Evolutionary conservation across 768 basidiomycete species (phyloP).

Genomic region (Glaciozyma martinii): DNA sequence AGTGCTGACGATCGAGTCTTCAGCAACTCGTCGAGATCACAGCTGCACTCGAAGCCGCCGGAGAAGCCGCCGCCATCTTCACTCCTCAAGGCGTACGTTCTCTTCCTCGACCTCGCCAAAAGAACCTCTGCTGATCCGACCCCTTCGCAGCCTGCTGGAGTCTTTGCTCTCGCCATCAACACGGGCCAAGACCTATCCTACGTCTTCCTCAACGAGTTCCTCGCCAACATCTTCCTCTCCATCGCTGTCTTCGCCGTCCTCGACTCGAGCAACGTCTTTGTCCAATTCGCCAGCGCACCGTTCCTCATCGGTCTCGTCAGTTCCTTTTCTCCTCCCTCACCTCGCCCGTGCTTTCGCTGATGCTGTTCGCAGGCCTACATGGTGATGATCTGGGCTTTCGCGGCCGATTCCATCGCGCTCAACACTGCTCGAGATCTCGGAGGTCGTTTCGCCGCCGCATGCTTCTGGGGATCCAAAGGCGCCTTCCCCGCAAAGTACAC

Average conservation of each 20-base stretch:
- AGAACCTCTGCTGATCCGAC: not conserved
- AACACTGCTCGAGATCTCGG: constrained; percentile 30
- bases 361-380: constrained; percentile 2
- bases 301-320: constrained; percentile 26
- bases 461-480: constrained; percentile 12
- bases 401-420: constrained; percentile 11
- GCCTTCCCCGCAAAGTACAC: constrained; percentile 19
- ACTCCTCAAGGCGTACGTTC: not conserved
- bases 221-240: constrained; percentile 30
- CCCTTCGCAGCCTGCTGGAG: constrained; percentile 18
- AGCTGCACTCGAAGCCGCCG: constrained; percentile 6
- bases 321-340: too few species aligned
- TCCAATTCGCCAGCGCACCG: constrained; percentile 20
- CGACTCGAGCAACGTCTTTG: constrained; percentile 28
- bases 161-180: constrained; percentile 21
- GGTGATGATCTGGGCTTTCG: constrained; percentile 17
- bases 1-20: too few species aligned
- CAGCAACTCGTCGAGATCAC: too few species aligned
- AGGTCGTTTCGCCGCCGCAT: constrained; percentile 8
- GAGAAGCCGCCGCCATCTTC: not conserved
- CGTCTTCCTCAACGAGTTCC: constrained; percentile 26
- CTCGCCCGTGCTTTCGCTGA: not conserved
- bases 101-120: not conserved
- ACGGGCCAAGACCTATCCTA: constrained; percentile 4
- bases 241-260: constrained; percentile 32